Percentiles rank a stretch among this genome's conserved stretches.
Evolutionary conservation across 257 asterid genomes (phyloP).

Genomic region (Primulina huaijiensis): DNA sequence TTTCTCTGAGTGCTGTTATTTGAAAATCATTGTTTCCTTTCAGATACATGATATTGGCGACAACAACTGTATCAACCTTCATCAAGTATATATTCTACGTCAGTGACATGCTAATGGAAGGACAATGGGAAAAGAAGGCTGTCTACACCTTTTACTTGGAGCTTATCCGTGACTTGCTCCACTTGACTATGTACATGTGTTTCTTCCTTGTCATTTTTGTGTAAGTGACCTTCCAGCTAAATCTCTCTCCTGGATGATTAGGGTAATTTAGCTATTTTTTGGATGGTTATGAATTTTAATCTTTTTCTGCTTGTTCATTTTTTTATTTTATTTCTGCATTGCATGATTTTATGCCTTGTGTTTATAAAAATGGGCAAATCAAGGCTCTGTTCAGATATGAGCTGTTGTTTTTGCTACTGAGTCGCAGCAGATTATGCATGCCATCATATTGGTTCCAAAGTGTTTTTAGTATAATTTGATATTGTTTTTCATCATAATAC

Average conservation of each 20-base stretch:
- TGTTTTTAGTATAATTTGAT: background rate
- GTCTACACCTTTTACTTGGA: constrained; percentile 95
- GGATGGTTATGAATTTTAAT: background rate
- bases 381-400: background rate
- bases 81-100: constrained; percentile 79
- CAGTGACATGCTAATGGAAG: constrained; percentile 95
- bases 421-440: background rate
- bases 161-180: constrained; percentile 82
- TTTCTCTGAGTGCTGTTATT: background rate
- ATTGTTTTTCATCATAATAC: constrained; percentile 12
- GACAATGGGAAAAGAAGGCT: constrained; percentile 97
- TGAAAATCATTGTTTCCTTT: constrained; percentile 17
- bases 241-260: constrained; percentile 10
- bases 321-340: background rate
- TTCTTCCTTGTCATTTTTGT: constrained; percentile 92
- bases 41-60: constrained; percentile 94
- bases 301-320: background rate
- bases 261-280: constrained; percentile 1
- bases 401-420: constrained; percentile 8
- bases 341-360: background rate
- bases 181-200: constrained; percentile 91
- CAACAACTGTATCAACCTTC: constrained; percentile 77
- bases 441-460: constrained; percentile 1
- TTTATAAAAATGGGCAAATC: background rate
- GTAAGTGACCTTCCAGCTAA: constrained; percentile 49